phyloP scores from a whole-genome alignment of 2,329 filamentous ascomycete genomes.

The Chrysoporthe austroafricana region DNA sequence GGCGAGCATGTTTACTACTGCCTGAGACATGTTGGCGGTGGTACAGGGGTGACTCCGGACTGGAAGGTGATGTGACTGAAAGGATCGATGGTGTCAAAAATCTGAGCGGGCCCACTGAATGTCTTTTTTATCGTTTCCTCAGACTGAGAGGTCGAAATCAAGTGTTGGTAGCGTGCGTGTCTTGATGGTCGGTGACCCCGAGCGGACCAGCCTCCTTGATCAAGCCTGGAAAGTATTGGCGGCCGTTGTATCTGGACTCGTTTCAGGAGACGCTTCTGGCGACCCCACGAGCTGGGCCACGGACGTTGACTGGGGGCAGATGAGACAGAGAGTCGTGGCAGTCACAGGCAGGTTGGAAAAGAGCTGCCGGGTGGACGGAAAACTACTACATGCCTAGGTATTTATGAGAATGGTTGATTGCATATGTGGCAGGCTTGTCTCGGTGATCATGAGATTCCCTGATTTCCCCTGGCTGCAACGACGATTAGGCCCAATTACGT shows the following conservation, averaged over 20 bases:
- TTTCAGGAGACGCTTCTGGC: background rate
- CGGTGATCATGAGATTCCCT: no score
- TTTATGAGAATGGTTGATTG: background rate
- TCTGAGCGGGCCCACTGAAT: background rate
- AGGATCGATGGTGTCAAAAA: background rate
- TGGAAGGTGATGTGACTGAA: background rate
- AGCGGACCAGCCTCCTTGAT: background rate
- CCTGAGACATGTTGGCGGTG: constrained; percentile 39
- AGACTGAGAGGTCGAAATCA: background rate
- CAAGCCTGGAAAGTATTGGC: background rate
- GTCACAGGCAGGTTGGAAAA: background rate
- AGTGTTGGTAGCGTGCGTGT: background rate
- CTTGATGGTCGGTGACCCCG: background rate
- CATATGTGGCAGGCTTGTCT: no score
- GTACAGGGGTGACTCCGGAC: background rate
- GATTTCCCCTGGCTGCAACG: background rate
- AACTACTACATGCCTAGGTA: background rate
- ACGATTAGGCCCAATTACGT: constrained; percentile 1
- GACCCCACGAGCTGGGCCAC: background rate
- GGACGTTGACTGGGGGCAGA: background rate
- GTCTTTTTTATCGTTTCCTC: background rate
- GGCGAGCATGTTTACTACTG: constrained; percentile 22
- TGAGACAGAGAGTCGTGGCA: background rate
- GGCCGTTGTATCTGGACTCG: background rate
- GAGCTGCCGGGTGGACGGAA: background rate